Conservation (phyloP, 805 yeast species). For the Isabelozyma rhagii region DNA sequence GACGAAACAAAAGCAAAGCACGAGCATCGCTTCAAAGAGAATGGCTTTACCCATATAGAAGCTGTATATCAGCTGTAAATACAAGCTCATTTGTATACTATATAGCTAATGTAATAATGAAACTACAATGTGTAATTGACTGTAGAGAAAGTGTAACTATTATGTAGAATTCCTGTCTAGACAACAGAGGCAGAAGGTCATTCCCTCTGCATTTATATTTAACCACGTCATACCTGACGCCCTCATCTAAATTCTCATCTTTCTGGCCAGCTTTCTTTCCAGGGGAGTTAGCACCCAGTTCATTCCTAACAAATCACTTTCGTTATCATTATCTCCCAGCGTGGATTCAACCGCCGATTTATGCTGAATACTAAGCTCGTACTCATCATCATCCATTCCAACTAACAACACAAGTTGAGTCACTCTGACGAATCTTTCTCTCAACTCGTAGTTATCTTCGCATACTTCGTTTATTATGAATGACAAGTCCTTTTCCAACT, state of each 20-base stretch:
- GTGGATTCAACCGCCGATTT: conserved; percentile 27
- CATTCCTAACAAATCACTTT: conserved; percentile 28
- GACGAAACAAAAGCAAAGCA: too few species aligned
- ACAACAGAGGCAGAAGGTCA: neutral
- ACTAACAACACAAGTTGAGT: conserved; percentile 82
- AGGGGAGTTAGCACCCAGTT: conserved; percentile 77
- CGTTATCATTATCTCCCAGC: conserved; percentile 33
- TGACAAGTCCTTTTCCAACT: conserved; percentile 78
- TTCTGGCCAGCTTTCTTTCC: conserved; percentile 65
- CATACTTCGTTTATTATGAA: conserved; percentile 72
- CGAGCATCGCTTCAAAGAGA: too few species aligned
- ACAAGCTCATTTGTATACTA: neutral
- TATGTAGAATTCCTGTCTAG: neutral
- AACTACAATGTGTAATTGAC: neutral
- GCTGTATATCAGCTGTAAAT: neutral
- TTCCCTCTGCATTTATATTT: neutral
- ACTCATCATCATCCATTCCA: conserved; percentile 71
- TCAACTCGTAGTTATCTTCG: conserved; percentile 63
- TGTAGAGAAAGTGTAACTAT: neutral
- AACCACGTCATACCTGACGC: neutral
- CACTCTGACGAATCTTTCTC: conserved; percentile 75
- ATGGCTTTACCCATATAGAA: too few species aligned
- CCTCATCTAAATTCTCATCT: conserved; percentile 41
- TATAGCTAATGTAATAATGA: neutral
- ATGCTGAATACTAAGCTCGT: conserved; percentile 27